phyloP scores from a whole-genome alignment of 2,329 filamentous ascomycete species.

The Microcyclosporella mali region DNA sequence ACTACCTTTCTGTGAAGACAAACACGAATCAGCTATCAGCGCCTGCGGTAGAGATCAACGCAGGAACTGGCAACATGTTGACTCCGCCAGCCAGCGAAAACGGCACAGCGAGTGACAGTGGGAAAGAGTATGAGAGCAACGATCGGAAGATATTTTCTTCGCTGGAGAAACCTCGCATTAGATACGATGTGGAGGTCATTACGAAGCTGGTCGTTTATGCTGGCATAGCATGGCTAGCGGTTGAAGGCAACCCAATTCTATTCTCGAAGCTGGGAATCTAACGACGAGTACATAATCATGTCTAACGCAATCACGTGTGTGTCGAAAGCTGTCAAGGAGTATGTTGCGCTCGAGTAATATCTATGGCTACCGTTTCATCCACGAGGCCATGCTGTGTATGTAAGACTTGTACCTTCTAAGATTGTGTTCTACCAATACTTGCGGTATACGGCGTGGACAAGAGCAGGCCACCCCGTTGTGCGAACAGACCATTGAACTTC shows the following conservation, averaged over 20 bases:
- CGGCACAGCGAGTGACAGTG: slow-evolving; percentile 24
- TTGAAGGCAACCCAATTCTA: slow-evolving; percentile 65
- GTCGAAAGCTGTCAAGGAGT: not conserved
- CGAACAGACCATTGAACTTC: too few relatives aligned
- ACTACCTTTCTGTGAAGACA: slow-evolving; percentile 12
- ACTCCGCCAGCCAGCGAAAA: slow-evolving; percentile 30
- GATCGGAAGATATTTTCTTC: slow-evolving; percentile 70
- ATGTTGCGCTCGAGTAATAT: too few relatives aligned
- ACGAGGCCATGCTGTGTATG: too few relatives aligned
- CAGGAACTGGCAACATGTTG: slow-evolving; percentile 30
- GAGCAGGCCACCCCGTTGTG: too few relatives aligned
- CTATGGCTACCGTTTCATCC: too few relatives aligned
- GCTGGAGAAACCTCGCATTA: slow-evolving; percentile 77
- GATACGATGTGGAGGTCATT: slow-evolving; percentile 97
- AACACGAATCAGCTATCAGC: slow-evolving; percentile 21
- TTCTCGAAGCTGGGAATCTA: slow-evolving; percentile 41
- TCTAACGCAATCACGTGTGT: not conserved
- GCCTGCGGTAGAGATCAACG: slow-evolving; percentile 28
- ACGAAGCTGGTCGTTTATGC: slow-evolving; percentile 94
- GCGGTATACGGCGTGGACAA: too few relatives aligned
- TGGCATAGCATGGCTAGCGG: slow-evolving; percentile 81
- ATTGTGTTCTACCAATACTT: too few relatives aligned
- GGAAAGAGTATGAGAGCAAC: slow-evolving; percentile 32
- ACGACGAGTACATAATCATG: slow-evolving; percentile 2
- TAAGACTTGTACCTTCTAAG: too few relatives aligned